These are phyloP conservation scores for Curvularia spicifera DNA, from an alignment of 2,329 filamentous ascomycete species.

Conservation along the genomic window DNA sequence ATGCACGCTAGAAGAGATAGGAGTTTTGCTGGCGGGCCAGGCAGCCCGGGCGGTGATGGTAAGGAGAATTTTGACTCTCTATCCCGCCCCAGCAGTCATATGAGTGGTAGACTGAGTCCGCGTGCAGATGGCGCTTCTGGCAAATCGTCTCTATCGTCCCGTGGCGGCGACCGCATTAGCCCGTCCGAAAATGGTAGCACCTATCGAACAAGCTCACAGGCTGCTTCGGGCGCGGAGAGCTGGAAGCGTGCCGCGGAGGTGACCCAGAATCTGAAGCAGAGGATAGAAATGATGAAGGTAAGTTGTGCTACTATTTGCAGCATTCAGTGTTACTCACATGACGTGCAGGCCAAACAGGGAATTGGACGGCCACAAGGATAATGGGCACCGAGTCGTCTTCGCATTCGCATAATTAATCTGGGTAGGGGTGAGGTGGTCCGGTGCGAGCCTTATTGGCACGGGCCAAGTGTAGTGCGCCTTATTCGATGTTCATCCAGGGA, in stretches of 20 bases:
- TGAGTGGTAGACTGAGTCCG: slow-evolving; percentile 51
- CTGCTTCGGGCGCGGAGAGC: slow-evolving; percentile 67
- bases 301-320: slow-evolving; percentile 25
- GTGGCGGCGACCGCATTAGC: slow-evolving; percentile 44
- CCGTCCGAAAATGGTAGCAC: slow-evolving; percentile 36
- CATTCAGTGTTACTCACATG: slow-evolving; percentile 20
- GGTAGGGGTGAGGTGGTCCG: neutral
- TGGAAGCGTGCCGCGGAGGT: slow-evolving; percentile 98
- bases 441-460: slow-evolving; percentile 3
- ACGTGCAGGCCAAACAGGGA: slow-evolving; percentile 47
- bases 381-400: neutral
- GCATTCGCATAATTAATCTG: neutral
- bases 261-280: slow-evolving; percentile 93
- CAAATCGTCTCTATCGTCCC: slow-evolving; percentile 43
- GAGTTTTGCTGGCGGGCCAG: slow-evolving; percentile 36
- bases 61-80: slow-evolving; percentile 56
- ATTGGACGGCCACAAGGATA: slow-evolving; percentile 39
- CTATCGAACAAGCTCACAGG: slow-evolving; percentile 37
- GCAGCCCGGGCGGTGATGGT: slow-evolving; percentile 51
- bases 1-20: slow-evolving; percentile 43
- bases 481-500: slow-evolving; percentile 4
- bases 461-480: slow-evolving; percentile 5
- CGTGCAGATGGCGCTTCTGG: slow-evolving; percentile 43
- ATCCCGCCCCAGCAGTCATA: slow-evolving; percentile 42
- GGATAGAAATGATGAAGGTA: slow-evolving; percentile 98